Evolutionary conservation across 345 rosid genomes (phyloP).

Genomic region (Jatropha curcas): DNA sequence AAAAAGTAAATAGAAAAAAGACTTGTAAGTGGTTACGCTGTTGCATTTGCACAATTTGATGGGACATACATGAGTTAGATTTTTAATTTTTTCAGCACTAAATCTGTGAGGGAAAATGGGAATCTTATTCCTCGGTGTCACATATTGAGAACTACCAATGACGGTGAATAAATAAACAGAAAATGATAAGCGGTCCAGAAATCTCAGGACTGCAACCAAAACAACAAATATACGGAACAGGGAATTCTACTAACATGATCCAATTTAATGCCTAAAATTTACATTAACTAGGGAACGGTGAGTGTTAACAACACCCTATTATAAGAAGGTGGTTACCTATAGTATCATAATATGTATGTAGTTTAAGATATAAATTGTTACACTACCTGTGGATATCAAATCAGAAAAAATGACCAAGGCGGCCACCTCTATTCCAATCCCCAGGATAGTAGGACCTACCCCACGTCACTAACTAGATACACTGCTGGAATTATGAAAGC

Average conservation of each 20-base stretch:
- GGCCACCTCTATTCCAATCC: slow-evolving; percentile 99
- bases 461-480: slow-evolving; percentile 74
- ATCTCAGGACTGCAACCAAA: slow-evolving; percentile 10
- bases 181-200: slow-evolving; percentile 14
- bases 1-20: not conserved
- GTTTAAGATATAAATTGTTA: not conserved
- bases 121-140: slow-evolving; percentile 5
- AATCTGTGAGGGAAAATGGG: slow-evolving; percentile 12
- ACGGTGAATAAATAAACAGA: slow-evolving; percentile 6
- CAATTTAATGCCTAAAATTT: not conserved
- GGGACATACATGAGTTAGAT: not conserved
- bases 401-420: slow-evolving; percentile 99
- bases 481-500: slow-evolving; percentile 96
- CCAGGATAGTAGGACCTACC: slow-evolving; percentile 88
- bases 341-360: not conserved
- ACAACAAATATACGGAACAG: not conserved
- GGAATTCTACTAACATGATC: not conserved
- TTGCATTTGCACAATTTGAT: slow-evolving; percentile 2
- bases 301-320: no score
- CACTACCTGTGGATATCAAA: slow-evolving; percentile 94
- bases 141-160: not conserved
- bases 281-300: no score
- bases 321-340: no score
- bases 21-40: not conserved
- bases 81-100: slow-evolving; percentile 17